These are phyloP conservation scores for Calonectria naviculata DNA, from an alignment of 2,329 filamentous ascomycete species.

Conservation along the genomic window DNA sequence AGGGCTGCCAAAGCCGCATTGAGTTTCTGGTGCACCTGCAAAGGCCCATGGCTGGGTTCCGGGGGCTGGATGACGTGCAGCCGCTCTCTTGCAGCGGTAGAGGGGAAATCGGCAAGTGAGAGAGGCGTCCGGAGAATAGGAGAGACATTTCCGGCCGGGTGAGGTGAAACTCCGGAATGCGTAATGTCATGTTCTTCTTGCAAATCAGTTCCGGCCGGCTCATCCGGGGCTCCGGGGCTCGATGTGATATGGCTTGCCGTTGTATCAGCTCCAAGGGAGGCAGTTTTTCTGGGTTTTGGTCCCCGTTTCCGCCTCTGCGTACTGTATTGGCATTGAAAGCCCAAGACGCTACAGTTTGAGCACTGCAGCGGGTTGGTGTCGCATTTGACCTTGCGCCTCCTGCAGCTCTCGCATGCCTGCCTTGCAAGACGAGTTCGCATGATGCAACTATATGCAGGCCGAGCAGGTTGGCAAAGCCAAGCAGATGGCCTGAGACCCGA, in stretches of 20 bases:
- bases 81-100: neutral
- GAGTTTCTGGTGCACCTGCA: slow-evolving; percentile 4
- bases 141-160: neutral
- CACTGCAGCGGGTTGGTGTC: slow-evolving; percentile 8
- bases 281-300: slow-evolving; percentile 10
- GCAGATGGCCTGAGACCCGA: too few relatives aligned
- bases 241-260: too few relatives aligned
- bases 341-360: slow-evolving; percentile 9
- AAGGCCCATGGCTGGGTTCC: neutral
- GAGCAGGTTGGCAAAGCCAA: too few relatives aligned
- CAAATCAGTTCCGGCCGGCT: neutral
- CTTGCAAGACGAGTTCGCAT: slow-evolving; percentile 18
- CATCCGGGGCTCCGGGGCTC: neutral
- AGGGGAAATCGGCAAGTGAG: neutral
- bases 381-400: slow-evolving; percentile 23
- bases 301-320: slow-evolving; percentile 18
- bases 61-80: neutral
- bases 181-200: neutral
- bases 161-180: neutral
- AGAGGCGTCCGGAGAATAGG: neutral
- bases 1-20: neutral
- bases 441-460: neutral
- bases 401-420: slow-evolving; percentile 22
- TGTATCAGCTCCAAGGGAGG: neutral
- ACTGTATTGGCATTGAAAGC: slow-evolving; percentile 13